Conservation (phyloP, 106 monocot species). For the Ottelia alismoides region DNA sequence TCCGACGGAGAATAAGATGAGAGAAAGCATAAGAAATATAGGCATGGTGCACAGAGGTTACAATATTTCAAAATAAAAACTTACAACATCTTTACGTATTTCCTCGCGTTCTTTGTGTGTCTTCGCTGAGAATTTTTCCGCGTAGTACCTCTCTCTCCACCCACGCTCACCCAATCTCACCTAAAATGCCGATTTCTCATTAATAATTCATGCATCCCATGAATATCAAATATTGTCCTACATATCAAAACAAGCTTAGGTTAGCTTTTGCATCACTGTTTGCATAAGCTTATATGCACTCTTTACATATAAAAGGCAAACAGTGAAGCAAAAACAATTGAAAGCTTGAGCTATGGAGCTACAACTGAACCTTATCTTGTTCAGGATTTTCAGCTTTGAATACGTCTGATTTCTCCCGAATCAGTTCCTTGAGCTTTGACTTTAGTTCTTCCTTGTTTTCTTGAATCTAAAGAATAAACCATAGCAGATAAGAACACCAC, state of each 20-base stretch:
- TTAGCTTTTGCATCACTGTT: too few relatives aligned
- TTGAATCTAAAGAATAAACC: conserved; percentile 16
- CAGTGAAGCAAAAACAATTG: background rate
- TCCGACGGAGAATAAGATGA: too few relatives aligned
- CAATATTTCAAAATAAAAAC: too few relatives aligned
- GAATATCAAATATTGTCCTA: background rate
- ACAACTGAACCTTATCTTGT: conserved; percentile 72
- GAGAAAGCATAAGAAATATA: too few relatives aligned
- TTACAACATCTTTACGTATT: conserved; percentile 74
- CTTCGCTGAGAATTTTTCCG: conserved; percentile 73
- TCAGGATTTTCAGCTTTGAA: conserved; percentile 74
- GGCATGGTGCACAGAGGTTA: too few relatives aligned
- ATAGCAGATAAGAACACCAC: background rate
- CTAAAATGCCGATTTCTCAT: conserved; percentile 15
- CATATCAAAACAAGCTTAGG: too few relatives aligned
- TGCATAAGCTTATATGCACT: too few relatives aligned
- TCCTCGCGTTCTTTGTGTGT: conserved; percentile 65
- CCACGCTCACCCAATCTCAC: conserved; percentile 81
- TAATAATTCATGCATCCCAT: background rate
- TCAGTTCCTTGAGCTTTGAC: conserved; percentile 63
- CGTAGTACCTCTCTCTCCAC: conserved; percentile 95
- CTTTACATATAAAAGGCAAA: background rate
- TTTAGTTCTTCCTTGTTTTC: conserved; percentile 92
- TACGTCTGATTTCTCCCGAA: conserved; percentile 90
- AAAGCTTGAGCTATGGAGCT: background rate